Base-by-base conservation (phyloP, 352 stramenopile species). In the Vaucheria bursata region DNA sequence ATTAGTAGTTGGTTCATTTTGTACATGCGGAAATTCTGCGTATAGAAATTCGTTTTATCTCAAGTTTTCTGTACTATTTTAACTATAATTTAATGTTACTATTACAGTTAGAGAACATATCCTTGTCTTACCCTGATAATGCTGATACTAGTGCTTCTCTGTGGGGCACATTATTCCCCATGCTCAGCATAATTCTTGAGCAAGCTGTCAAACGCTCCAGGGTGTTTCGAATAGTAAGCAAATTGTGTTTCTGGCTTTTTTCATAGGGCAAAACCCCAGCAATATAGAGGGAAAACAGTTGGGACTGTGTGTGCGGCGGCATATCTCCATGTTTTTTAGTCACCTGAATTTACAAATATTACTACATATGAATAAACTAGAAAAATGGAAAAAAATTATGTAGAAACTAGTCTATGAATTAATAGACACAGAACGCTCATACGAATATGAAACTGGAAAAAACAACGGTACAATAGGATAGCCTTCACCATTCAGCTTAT, bases 301-400 rank as follows among this genome's bases (percentile, higher is more conserved):
- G 34, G n/a, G 71, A 40, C 34, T 36, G 66, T 32, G 67, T 29
- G 8, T 32, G 29, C 37, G 32, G 32, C 25, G 79, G 79, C 33
- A 84, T 84, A 7, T 84, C 79, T 6, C 79, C 79, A 70, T 84
- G 73, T 36, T 45, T 77, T 0, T 77, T 53, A 39, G 79, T 40
- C 18, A 81, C 64, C 40, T 79, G 33, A 12, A 59, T n/a, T n/a
- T n/a, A n/a, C n/a, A n/a, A n/a, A n/a, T n/a, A n/a, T n/a, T n/a
- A n/a, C n/a, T n/a, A n/a, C n/a, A n/a, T n/a, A n/a, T n/a, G n/a
- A n/a, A n/a, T n/a, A n/a, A n/a, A n/a, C n/a, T n/a, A n/a, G n/a
- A n/a, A n/a, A n/a, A n/a, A n/a, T n/a, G n/a, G n/a, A n/a, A n/a
- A n/a, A n/a, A n/a, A n/a, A n/a, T n/a, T n/a, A n/a, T n/a, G n/a